These are phyloP conservation scores for Sporothrix brunneoviolacea DNA, from an alignment of 2,329 filamentous ascomycete species.

Conservation along the genomic window DNA sequence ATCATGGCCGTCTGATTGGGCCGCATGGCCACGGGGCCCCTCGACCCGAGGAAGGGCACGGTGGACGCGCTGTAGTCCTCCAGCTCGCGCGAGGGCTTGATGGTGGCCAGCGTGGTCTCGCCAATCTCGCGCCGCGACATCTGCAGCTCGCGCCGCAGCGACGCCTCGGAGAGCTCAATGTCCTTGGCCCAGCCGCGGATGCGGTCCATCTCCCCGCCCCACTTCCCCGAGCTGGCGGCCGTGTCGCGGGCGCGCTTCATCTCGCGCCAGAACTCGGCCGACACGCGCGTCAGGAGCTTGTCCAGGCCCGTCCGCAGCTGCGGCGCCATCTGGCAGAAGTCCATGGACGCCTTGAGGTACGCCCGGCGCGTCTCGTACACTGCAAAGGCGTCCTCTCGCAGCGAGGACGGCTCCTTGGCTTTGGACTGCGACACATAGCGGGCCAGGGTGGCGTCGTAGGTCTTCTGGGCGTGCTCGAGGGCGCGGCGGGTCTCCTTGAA, in stretches of 20 bases:
- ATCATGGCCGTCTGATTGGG: slow-evolving; percentile 40
- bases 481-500: slow-evolving; percentile 79
- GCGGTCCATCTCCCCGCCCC: slow-evolving; percentile 77
- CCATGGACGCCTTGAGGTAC: slow-evolving; percentile 87
- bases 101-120: slow-evolving; percentile 61
- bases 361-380: slow-evolving; percentile 86
- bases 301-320: slow-evolving; percentile 80
- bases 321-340: slow-evolving; percentile 83
- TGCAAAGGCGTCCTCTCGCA: slow-evolving; percentile 92
- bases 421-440: slow-evolving; percentile 82
- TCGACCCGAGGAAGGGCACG: slow-evolving; percentile 75
- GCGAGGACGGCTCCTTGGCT: slow-evolving; percentile 83
- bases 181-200: slow-evolving; percentile 89
- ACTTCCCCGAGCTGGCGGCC: slow-evolving; percentile 57
- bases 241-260: slow-evolving; percentile 66
- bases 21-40: slow-evolving; percentile 55
- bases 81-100: slow-evolving; percentile 80
- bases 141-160: slow-evolving; percentile 76
- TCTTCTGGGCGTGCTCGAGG: slow-evolving; percentile 74
- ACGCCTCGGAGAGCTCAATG: slow-evolving; percentile 81
- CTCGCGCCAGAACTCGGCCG: slow-evolving; percentile 82
- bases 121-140: slow-evolving; percentile 75
- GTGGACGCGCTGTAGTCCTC: slow-evolving; percentile 90
- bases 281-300: slow-evolving; percentile 76
- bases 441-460: slow-evolving; percentile 73